These are phyloP conservation scores for Apiotrichum gracile DNA, from an alignment of 1,284 basidiomycete genomes.

Conservation along the genomic window DNA sequence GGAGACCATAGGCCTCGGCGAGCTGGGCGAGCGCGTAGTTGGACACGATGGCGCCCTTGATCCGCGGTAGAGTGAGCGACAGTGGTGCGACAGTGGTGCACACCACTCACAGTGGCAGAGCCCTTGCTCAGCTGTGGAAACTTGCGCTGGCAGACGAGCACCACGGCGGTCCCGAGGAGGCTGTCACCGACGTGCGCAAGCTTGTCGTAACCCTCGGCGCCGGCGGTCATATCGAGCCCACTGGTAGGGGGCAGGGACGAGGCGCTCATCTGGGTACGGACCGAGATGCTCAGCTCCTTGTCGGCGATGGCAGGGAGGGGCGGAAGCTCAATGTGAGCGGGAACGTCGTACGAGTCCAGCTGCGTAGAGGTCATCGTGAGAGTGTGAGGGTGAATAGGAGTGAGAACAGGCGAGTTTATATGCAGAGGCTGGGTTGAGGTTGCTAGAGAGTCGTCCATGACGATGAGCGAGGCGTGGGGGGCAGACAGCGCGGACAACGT, in stretches of 20 bases:
- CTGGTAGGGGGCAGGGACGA: background rate
- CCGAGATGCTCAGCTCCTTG: slow-evolving; percentile 8
- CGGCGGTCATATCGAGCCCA: background rate
- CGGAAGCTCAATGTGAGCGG: no score
- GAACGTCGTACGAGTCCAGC: no score
- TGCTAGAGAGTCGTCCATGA: no score
- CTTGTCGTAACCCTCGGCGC: slow-evolving; percentile 33
- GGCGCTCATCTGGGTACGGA: slow-evolving; percentile 26
- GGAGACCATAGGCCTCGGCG: slow-evolving; percentile 22
- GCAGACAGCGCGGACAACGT: no score
- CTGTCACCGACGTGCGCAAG: slow-evolving; percentile 40
- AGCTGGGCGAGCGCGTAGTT: slow-evolving; percentile 31
- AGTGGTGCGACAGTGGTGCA: background rate
- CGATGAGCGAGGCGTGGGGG: no score
- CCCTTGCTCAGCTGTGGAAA: slow-evolving; percentile 31
- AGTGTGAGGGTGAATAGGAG: no score
- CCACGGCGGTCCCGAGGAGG: slow-evolving; percentile 26
- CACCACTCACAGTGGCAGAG: slow-evolving; percentile 27
- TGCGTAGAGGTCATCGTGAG: no score
- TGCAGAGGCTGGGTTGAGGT: no score
- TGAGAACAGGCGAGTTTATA: no score
- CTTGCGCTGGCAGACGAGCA: slow-evolving; percentile 27
- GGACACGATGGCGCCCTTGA: slow-evolving; percentile 30
- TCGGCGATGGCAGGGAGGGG: slow-evolving; percentile 30
- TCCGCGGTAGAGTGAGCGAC: slow-evolving; percentile 10